These are phyloP conservation scores for Jamesozyma gamospora DNA, from an alignment of 805 yeast species.

Conservation along the genomic window DNA sequence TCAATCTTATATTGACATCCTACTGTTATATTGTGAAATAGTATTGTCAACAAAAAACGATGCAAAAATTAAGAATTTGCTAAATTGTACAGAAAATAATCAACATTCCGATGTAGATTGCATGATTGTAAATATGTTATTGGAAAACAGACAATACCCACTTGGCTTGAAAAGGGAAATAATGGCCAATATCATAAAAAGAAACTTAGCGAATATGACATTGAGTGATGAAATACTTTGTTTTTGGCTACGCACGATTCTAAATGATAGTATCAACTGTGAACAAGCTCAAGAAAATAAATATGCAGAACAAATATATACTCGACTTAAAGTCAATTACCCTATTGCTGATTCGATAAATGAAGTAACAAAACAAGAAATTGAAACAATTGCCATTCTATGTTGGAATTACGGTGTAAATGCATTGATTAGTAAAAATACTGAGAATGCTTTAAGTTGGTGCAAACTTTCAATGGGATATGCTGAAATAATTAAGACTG, in stretches of 20 bases:
- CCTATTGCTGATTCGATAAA: neutral
- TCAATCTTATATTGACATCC: constrained; percentile 15
- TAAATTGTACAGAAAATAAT: constrained; percentile 11
- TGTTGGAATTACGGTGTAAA: constrained; percentile 35
- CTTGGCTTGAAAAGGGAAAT: constrained; percentile 11
- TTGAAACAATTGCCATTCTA: constrained; percentile 31
- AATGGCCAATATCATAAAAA: constrained; percentile 14
- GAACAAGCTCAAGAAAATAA: neutral
- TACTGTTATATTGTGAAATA: constrained; percentile 18
- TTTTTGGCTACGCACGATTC: constrained; percentile 23
- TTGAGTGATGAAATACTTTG: constrained; percentile 15
- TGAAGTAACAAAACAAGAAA: constrained; percentile 19
- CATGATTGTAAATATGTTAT: constrained; percentile 14
- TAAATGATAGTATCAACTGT: constrained; percentile 3
- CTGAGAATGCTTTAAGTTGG: constrained; percentile 19
- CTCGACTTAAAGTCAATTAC: neutral
- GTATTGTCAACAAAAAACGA: constrained; percentile 19
- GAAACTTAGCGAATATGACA: constrained; percentile 12
- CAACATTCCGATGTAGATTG: constrained; percentile 16
- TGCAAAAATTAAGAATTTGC: constrained; percentile 11
- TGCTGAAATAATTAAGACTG: constrained; percentile 21
- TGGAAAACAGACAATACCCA: constrained; percentile 11
- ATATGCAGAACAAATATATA: neutral
- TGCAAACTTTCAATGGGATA: constrained; percentile 23
- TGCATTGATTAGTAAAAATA: constrained; percentile 16